Percentiles rank a stretch among this genome's conserved stretches.
These are phyloP conservation scores for Calocybe gangraenosa DNA, from an alignment of 768 basidiomycete genomes.

Conservation along the genomic window DNA sequence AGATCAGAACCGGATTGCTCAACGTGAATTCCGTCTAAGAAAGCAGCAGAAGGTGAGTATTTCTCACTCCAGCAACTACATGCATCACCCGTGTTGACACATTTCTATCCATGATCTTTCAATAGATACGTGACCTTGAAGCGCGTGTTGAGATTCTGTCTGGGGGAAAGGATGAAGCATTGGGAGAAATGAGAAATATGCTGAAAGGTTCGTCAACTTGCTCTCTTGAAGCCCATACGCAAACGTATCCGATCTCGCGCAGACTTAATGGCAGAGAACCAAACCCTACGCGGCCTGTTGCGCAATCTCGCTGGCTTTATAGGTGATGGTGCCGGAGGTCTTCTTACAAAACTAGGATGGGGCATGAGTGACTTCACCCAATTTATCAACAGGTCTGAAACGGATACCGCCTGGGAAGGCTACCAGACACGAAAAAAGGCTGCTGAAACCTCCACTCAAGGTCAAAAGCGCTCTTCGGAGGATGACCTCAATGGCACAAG, in stretches of 20 bases:
- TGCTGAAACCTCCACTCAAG: conserved; percentile 21
- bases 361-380: conserved; percentile 72
- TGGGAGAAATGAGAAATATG: conserved; percentile 78
- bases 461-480: conserved; percentile 54
- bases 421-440: conserved; percentile 68
- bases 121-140: conserved; percentile 90
- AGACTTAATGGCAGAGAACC: conserved; percentile 91
- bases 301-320: conserved; percentile 76
- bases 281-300: conserved; percentile 75
- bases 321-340: conserved; percentile 79
- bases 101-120: background rate
- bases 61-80: background rate
- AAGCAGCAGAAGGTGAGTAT: conserved; percentile 78
- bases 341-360: conserved; percentile 78
- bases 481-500: conserved; percentile 34
- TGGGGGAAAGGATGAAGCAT: conserved; percentile 85
- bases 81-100: background rate
- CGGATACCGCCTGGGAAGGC: conserved; percentile 91
- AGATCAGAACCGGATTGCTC: conserved; percentile 90
- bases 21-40: conserved; percentile 86
- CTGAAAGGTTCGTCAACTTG: conserved; percentile 53
- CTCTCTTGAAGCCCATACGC: background rate
- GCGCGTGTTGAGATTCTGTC: conserved; percentile 93
- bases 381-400: conserved; percentile 82
- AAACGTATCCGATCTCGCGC: background rate